Evolutionary conservation across 2,329 filamentous ascomycete genomes (phyloP).

Genomic region (Aspergillus ochraceoroseus): DNA sequence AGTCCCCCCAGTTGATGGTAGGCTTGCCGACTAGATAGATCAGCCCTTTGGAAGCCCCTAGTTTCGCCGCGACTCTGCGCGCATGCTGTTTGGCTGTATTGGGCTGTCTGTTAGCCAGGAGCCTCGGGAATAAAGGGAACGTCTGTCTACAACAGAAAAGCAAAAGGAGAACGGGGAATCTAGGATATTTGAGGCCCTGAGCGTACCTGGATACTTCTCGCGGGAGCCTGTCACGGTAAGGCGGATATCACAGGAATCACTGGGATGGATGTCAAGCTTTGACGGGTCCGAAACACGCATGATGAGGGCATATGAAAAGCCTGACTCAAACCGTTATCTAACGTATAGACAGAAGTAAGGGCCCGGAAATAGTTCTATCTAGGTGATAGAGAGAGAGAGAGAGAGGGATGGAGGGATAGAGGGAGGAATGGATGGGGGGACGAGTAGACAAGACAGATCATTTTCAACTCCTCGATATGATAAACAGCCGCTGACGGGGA

Average conservation of each 20-base stretch:
- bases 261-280: conserved; percentile 23
- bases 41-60: conserved; percentile 45
- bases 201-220: conserved; percentile 42
- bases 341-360: no score
- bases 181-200: neutral
- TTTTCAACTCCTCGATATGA: neutral
- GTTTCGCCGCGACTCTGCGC: conserved; percentile 42
- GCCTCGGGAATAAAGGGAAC: neutral
- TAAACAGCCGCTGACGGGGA: no score
- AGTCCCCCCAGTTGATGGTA: conserved; percentile 52
- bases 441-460: conserved; percentile 2
- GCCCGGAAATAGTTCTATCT: neutral
- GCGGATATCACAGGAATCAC: conserved; percentile 31
- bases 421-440: neutral
- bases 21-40: conserved; percentile 55
- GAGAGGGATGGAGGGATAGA: neutral
- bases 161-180: neutral
- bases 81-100: conserved; percentile 49
- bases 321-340: no score
- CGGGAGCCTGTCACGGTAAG: conserved; percentile 27
- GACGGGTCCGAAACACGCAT: conserved; percentile 19
- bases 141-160: neutral
- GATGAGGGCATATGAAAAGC: neutral
- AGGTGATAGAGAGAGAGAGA: neutral
- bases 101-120: conserved; percentile 3